Conservation (phyloP, 148 eudicot species). For the Dianthus caryophyllus region DNA sequence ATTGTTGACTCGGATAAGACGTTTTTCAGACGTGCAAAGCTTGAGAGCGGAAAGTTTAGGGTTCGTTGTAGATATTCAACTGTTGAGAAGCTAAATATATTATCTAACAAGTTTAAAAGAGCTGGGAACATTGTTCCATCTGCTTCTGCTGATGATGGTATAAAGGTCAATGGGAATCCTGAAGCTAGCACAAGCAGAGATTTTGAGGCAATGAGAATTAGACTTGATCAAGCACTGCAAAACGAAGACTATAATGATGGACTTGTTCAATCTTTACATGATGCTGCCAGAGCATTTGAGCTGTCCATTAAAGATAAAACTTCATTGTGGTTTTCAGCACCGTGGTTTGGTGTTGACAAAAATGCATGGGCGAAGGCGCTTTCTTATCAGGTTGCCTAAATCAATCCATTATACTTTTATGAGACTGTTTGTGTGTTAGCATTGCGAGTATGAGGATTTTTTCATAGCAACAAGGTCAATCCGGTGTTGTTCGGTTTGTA, state of each 20-base stretch:
- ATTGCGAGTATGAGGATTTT: neutral
- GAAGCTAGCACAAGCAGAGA: conserved; percentile 51
- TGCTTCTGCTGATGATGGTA: conserved; percentile 83
- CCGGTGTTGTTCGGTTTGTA: neutral
- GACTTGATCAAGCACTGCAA: conserved; percentile 61
- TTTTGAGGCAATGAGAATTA: conserved; percentile 57
- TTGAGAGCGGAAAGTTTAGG: conserved; percentile 31
- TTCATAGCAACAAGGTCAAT: neutral
- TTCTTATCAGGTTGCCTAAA: conserved; percentile 68
- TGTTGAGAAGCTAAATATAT: conserved; percentile 29
- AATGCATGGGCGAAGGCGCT: conserved; percentile 80
- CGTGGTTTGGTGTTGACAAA: conserved; percentile 87
- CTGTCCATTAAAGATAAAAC: conserved; percentile 64
- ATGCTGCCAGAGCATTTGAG: conserved; percentile 88
- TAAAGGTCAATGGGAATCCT: conserved; percentile 65
- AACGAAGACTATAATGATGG: conserved; percentile 66
- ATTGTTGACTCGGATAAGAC: conserved; percentile 36
- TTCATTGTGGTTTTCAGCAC: conserved; percentile 63
- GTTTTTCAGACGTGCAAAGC: conserved; percentile 39
- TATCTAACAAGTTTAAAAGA: conserved; percentile 38
- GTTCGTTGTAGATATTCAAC: conserved; percentile 31
- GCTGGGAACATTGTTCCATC: conserved; percentile 27
- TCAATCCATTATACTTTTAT: conserved; percentile 9
- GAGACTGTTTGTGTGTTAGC: neutral
- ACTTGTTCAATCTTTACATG: conserved; percentile 79